Conservation (phyloP, 768 basidiomycete species). For the Termitomyces sp. region DNA sequence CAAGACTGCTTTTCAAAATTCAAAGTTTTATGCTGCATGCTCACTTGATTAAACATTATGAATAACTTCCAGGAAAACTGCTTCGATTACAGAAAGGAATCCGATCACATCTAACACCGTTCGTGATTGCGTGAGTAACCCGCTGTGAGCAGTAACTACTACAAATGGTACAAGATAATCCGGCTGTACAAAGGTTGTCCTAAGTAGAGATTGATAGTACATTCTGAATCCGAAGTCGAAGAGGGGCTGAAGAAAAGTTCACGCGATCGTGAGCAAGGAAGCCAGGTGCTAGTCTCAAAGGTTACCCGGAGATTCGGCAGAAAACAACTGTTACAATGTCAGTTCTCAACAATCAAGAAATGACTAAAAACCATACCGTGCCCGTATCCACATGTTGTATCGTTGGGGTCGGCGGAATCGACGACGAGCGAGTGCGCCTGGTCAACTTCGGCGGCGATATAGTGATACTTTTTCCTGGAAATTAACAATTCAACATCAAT, state of each 20-base stretch:
- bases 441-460: constrained; percentile 16
- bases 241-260: neutral
- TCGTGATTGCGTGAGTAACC: neutral
- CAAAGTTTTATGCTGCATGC: too few species aligned
- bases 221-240: constrained; percentile 21
- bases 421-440: constrained; percentile 33
- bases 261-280: constrained; percentile 2
- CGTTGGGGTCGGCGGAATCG: constrained; percentile 33
- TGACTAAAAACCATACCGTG: constrained; percentile 9
- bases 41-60: too few species aligned
- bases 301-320: constrained; percentile 41
- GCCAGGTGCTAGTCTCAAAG: constrained; percentile 20
- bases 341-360: neutral
- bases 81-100: neutral
- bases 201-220: neutral
- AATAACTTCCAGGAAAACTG: neutral
- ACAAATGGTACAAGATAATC: neutral
- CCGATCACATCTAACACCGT: neutral
- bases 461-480: neutral
- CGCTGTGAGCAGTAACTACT: neutral
- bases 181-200: neutral
- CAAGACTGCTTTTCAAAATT: too few species aligned
- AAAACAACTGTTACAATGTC: constrained; percentile 31
- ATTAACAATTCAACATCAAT: neutral
- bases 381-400: constrained; percentile 17